Percentiles rank a stretch among this genome's conserved stretches.
phyloP scores from a whole-genome alignment of 2,329 filamentous ascomycete species.

The Berkeleyomyces basicola region DNA sequence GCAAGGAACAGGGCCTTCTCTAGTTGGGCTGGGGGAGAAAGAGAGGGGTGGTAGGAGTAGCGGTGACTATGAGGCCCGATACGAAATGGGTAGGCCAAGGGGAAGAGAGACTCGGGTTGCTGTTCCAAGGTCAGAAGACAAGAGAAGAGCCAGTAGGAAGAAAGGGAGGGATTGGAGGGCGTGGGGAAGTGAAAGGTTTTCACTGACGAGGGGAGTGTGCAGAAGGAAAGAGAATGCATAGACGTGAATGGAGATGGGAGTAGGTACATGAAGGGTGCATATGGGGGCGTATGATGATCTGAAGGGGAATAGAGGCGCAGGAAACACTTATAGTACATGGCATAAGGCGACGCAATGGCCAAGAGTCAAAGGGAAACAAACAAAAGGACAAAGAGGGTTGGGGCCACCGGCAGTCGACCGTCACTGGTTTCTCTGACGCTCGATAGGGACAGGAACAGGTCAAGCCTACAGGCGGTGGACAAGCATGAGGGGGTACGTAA shows the following conservation, averaged over 20 bases:
- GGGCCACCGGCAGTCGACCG: neutral
- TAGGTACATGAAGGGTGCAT: neutral
- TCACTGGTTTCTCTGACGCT: neutral
- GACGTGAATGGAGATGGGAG: neutral
- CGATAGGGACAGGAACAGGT: too few species aligned
- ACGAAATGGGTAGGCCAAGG: neutral
- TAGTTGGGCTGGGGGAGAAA: neutral
- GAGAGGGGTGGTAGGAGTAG: neutral
- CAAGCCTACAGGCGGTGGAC: too few species aligned
- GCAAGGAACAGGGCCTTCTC: neutral
- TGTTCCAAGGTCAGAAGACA: neutral
- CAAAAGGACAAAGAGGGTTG: neutral
- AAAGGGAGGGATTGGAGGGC: neutral
- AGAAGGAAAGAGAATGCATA: neutral
- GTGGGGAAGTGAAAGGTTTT: neutral
- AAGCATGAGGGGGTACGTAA: too few species aligned
- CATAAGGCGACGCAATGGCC: neutral
- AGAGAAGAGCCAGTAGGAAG: neutral
- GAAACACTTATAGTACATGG: neutral
- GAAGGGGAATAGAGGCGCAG: neutral
- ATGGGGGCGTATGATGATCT: neutral
- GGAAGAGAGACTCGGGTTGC: neutral
- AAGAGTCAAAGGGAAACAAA: neutral
- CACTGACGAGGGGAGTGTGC: neutral
- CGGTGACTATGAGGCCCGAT: neutral